These are phyloP conservation scores for Eutrema yunnanense DNA, from an alignment of 345 rosid species.

Conservation along the genomic window DNA sequence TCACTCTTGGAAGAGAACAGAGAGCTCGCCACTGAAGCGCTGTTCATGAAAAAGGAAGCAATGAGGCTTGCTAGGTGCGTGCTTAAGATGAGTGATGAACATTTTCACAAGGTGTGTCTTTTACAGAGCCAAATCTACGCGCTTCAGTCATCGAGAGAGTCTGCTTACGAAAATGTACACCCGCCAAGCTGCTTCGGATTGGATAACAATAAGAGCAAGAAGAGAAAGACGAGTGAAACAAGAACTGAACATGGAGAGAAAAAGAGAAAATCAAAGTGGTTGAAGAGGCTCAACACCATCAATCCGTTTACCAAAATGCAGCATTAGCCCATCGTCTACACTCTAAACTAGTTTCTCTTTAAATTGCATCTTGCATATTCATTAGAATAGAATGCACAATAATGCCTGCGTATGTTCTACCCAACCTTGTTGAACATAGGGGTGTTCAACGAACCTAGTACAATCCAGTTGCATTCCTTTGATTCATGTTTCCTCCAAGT, in stretches of 20 bases:
- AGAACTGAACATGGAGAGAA: conserved; percentile 17
- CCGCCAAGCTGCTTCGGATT: conserved; percentile 16
- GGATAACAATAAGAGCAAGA: conserved; percentile 31
- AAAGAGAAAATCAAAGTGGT: conserved; percentile 25
- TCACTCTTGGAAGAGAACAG: conserved; percentile 47
- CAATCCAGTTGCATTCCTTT: background rate
- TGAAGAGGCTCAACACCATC: conserved; percentile 15
- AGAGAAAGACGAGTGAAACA: conserved; percentile 26
- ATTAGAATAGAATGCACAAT: background rate
- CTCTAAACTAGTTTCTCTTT: background rate
- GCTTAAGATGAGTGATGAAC: conserved; percentile 58
- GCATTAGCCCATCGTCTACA: background rate
- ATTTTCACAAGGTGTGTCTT: conserved; percentile 34
- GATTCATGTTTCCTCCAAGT: background rate
- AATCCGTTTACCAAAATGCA: conserved; percentile 25
- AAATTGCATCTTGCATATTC: background rate
- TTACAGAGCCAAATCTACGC: conserved; percentile 36
- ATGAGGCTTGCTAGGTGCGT: conserved; percentile 43
- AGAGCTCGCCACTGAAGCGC: conserved; percentile 37
- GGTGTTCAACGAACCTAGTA: background rate
- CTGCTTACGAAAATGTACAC: background rate
- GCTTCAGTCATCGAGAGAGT: conserved; percentile 31
- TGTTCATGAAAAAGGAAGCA: conserved; percentile 51
- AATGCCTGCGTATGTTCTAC: background rate
- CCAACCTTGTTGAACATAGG: conserved; percentile 3